Percentiles rank a stretch among this genome's conserved stretches.
Evolutionary conservation across 345 rosid species (phyloP).

Genomic region (Eucalyptus pumila): DNA sequence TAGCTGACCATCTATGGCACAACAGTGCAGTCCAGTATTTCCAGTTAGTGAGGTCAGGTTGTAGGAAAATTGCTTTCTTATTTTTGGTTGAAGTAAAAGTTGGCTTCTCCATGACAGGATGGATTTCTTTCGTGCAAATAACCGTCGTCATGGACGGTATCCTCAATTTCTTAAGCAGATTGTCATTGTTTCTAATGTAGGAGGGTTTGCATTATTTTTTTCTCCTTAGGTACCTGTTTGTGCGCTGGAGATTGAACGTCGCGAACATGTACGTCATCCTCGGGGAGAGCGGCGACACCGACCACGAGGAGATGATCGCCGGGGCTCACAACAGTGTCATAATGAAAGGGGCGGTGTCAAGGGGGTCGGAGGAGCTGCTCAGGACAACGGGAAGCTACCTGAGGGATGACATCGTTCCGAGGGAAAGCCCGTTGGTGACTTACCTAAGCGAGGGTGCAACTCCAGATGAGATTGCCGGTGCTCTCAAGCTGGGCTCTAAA

Average conservation of each 20-base stretch:
- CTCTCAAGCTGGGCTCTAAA: slow-evolving; percentile 38
- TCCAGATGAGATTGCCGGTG: slow-evolving; percentile 37
- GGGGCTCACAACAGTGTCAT: slow-evolving; percentile 79
- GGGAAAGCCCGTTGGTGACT: slow-evolving; percentile 51
- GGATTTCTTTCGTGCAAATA: not conserved
- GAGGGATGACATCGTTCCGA: slow-evolving; percentile 61
- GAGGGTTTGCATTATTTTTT: not conserved
- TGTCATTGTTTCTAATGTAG: not conserved
- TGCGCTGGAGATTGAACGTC: slow-evolving; percentile 87
- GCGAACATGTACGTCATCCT: slow-evolving; percentile 76
- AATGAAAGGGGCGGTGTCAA: slow-evolving; percentile 39
- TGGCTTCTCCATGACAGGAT: not conserved
- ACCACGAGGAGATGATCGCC: slow-evolving; percentile 70
- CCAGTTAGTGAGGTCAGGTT: not conserved
- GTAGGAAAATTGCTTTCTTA: not conserved
- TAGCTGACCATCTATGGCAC: not conserved
- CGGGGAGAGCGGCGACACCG: slow-evolving; percentile 86
- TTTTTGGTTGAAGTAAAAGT: not conserved
- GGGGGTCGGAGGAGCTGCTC: slow-evolving; percentile 57
- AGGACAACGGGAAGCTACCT: slow-evolving; percentile 32
- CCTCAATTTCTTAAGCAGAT: not conserved
- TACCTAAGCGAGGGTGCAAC: slow-evolving; percentile 25
- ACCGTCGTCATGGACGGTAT: not conserved
- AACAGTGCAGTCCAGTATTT: not conserved
- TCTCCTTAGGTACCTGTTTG: slow-evolving; percentile 57